These are phyloP conservation scores for Hypoxylon fragiforme DNA, from an alignment of 495 filamentous ascomycete genomes.

Conservation along the genomic window DNA sequence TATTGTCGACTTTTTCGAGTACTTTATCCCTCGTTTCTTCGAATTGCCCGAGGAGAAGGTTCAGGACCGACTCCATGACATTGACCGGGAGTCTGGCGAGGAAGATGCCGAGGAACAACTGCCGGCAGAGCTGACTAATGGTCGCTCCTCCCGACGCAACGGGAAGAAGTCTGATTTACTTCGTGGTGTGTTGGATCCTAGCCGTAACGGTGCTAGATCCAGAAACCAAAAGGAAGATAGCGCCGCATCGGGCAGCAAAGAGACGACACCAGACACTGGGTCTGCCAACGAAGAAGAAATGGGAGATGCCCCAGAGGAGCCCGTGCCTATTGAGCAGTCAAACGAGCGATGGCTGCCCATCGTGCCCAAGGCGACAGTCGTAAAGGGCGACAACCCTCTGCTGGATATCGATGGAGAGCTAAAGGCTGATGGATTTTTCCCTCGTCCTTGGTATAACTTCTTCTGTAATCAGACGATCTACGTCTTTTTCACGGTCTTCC, in stretches of 20 bases:
- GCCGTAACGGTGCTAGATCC: conserved; percentile 62
- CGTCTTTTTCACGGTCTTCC: conserved; percentile 90
- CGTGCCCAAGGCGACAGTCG: conserved; percentile 51
- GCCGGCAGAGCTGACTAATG: conserved; percentile 57
- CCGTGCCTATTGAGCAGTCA: conserved; percentile 51
- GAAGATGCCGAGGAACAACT: conserved; percentile 72
- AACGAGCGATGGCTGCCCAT: conserved; percentile 60
- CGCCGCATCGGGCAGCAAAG: conserved; percentile 72
- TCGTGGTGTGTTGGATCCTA: conserved; percentile 80
- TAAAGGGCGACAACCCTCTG: conserved; percentile 45
- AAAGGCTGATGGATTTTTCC: conserved; percentile 78
- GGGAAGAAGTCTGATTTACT: conserved; percentile 80
- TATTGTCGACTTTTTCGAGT: conserved; percentile 80
- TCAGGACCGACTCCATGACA: conserved; percentile 72
- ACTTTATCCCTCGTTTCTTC: conserved; percentile 88
- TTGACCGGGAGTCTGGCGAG: conserved; percentile 62
- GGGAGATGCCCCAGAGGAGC: conserved; percentile 54
- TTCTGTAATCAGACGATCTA: conserved; percentile 89
- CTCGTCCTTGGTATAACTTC: conserved; percentile 76
- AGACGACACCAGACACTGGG: conserved; percentile 79
- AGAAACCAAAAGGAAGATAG: conserved; percentile 74
- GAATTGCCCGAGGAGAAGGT: conserved; percentile 77
- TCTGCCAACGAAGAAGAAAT: conserved; percentile 71
- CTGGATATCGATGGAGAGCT: conserved; percentile 61
- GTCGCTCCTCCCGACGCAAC: conserved; percentile 67